A percentile compares a stretch with the other conserved stretches of the same genome.
Conservation (phyloP, 225 moss, liverwort and hornwort species). For the Rhytidiadelphus loreus region DNA sequence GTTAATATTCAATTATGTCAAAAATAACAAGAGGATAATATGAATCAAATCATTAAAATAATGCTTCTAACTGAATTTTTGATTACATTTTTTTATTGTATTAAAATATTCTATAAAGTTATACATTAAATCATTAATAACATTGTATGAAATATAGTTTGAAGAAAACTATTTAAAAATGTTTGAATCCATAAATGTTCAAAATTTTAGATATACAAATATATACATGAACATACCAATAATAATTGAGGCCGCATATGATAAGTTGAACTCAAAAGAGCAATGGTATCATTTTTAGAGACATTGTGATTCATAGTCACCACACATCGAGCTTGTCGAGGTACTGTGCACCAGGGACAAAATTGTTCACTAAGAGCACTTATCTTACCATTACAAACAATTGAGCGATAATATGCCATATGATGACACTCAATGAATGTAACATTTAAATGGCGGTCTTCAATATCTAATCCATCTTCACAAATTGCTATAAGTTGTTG, state of each 20-base stretch:
- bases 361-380: not conserved
- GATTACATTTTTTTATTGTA: not conserved
- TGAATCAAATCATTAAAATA: fast-evolving
- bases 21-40: no score
- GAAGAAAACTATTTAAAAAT: not conserved
- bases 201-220: no score
- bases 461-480: conserved; percentile 9
- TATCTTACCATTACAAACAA: not conserved
- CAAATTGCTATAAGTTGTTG: conserved; percentile 2
- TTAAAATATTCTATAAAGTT: not conserved
- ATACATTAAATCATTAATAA: not conserved
- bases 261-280: not conserved
- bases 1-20: not conserved
- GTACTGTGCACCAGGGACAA: conserved; percentile 17
- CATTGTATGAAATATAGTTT: not conserved
- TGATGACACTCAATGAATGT: conserved; percentile 13
- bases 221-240: not conserved
- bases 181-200: not conserved
- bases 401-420: not conserved
- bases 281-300: not conserved
- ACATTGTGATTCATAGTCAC: conserved; percentile 1
- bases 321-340: not conserved
- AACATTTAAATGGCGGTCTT: conserved; percentile 8
- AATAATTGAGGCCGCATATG: conserved; percentile 13
- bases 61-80: not conserved